phyloP scores from a whole-genome alignment of 148 eudicot genomes.

The Silene conica region DNA sequence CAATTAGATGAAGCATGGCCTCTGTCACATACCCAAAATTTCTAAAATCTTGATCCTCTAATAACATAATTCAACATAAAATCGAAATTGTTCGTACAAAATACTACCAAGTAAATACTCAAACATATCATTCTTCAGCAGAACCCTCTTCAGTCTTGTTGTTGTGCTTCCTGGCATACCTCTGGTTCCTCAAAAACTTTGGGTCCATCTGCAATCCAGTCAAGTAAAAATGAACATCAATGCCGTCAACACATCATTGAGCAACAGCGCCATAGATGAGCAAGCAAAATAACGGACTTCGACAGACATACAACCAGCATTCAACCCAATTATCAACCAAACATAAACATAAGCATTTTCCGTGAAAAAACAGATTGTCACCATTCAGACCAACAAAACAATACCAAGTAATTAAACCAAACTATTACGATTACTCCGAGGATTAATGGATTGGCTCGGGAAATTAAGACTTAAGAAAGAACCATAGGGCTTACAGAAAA shows the following conservation, averaged over 20 bases:
- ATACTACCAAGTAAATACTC: neutral
- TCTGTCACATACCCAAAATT: neutral
- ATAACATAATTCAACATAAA: conserved; percentile 15
- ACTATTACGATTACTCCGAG: no score
- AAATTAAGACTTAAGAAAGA: no score
- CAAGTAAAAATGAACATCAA: neutral
- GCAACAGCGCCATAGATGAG: no score
- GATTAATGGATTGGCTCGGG: no score
- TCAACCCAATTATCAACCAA: no score
- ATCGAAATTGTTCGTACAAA: conserved; percentile 10
- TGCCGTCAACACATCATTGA: neutral
- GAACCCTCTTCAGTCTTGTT: conserved; percentile 45
- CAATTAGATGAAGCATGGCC: neutral
- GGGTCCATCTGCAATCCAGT: conserved; percentile 62
- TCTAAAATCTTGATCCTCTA: neutral
- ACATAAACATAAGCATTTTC: no score
- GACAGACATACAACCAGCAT: no score
- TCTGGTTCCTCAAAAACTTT: conserved; percentile 89
- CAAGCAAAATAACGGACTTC: no score
- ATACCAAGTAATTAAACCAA: no score
- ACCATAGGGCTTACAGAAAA: no score
- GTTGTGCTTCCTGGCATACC: conserved; percentile 98
- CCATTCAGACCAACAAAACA: no score
- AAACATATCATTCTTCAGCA: conserved; percentile 29
- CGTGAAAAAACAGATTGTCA: no score